These are phyloP conservation scores for Pleurotus salmoneostramineus DNA, from an alignment of 768 basidiomycete species.

Conservation along the genomic window DNA sequence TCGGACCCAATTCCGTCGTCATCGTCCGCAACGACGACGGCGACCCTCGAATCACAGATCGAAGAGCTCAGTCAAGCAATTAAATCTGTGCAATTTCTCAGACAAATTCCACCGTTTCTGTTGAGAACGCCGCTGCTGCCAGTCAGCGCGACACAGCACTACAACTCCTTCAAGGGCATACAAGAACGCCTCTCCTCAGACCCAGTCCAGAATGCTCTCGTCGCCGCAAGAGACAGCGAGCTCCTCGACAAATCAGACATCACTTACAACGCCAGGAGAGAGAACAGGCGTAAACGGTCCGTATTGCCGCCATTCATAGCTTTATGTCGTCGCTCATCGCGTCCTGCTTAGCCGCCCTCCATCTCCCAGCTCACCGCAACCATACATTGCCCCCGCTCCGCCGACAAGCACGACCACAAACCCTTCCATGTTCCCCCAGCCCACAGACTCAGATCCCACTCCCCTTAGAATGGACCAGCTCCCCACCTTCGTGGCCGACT, in stretches of 20 bases:
- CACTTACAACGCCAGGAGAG: conserved; percentile 38
- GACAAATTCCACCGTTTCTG: conserved; percentile 42
- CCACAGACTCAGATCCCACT: conserved; percentile 25
- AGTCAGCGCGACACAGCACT: conserved; percentile 19
- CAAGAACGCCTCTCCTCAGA: conserved; percentile 44
- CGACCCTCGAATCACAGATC: neutral
- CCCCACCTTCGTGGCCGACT: conserved; percentile 50
- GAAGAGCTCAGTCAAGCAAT: conserved; percentile 21
- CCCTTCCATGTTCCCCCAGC: conserved; percentile 36
- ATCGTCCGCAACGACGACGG: neutral
- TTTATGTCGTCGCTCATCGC: conserved; percentile 8
- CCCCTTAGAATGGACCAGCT: conserved; percentile 44
- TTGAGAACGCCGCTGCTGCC: conserved; percentile 29
- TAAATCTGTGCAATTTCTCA: conserved; percentile 36
- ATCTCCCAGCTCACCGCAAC: conserved; percentile 59
- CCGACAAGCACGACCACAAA: conserved; percentile 24
- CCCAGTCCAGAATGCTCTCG: conserved; percentile 55
- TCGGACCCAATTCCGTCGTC: neutral
- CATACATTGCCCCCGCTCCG: conserved; percentile 38
- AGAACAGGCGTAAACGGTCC: conserved; percentile 56
- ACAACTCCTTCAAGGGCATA: conserved; percentile 44
- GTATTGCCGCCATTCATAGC: conserved; percentile 17
- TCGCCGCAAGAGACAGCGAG: conserved; percentile 52
- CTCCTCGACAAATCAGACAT: conserved; percentile 47
- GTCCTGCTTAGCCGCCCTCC: conserved; percentile 35